These are phyloP conservation scores for Sporobolomyces roseus DNA, from an alignment of 768 basidiomycete species.

Conservation along the genomic window DNA sequence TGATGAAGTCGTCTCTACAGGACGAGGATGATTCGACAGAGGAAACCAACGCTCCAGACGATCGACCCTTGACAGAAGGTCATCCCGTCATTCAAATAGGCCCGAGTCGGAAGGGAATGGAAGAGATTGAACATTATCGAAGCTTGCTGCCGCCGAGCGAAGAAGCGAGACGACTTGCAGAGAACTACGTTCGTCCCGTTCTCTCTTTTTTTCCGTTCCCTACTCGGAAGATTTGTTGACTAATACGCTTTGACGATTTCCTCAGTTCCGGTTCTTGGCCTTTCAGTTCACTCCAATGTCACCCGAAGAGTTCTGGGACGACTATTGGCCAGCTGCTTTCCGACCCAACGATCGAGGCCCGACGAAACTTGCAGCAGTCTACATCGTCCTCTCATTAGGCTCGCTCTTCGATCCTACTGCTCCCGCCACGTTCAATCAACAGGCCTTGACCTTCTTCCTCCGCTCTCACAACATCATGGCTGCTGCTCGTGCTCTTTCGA, in stretches of 20 bases:
- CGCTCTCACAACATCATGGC: slow-evolving; percentile 19
- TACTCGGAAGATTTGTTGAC: neutral
- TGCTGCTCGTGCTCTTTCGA: slow-evolving; percentile 51
- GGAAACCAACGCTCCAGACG: neutral
- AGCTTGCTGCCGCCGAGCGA: slow-evolving; percentile 5
- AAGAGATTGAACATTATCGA: slow-evolving; percentile 24
- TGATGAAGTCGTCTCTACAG: neutral
- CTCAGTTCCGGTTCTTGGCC: slow-evolving; percentile 10
- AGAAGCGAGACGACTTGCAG: neutral
- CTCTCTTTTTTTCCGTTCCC: neutral
- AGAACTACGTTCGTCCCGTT: slow-evolving; percentile 24
- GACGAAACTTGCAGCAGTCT: slow-evolving; percentile 63
- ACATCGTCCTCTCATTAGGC: slow-evolving; percentile 64
- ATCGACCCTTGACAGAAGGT: neutral
- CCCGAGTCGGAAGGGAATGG: neutral
- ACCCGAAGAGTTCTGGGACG: neutral
- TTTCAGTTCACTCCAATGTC: slow-evolving; percentile 28
- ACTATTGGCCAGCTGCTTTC: slow-evolving; percentile 16
- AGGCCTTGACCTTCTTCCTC: slow-evolving; percentile 58
- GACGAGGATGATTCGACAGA: neutral
- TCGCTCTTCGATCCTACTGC: slow-evolving; percentile 59
- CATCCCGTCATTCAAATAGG: slow-evolving; percentile 27
- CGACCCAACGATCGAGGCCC: slow-evolving; percentile 38
- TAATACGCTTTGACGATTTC: neutral
- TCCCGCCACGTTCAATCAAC: slow-evolving; percentile 54